Evolutionary conservation across 2,329 filamentous ascomycete genomes (phyloP), one percentile per base, ranked within the genome.

Genomic region (Tolypocladium tundrense): DNA sequence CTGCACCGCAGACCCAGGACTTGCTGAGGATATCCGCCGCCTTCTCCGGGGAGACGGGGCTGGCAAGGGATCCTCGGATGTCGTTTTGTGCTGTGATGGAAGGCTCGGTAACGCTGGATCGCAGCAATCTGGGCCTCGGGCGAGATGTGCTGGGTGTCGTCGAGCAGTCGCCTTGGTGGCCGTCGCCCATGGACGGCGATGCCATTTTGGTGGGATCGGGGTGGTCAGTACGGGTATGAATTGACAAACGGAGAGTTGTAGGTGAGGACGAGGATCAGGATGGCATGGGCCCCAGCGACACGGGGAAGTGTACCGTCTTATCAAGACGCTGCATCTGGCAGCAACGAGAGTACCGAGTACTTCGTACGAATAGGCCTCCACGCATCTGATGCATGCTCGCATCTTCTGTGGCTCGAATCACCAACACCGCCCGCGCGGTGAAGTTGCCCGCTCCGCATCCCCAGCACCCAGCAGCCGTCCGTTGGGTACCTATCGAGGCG

Each of bases 11-110:
- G 59, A 78, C 72, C 51, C 78, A 81, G 53, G 85, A 76, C 56
- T 79, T 76, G 65, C 71, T 82, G 56, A 85, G 74, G 27, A 85
- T 68, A 55, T 83, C 80, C 4, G 81, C 75, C 21, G 82, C 82
- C 60, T 78, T 73, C 31, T 79, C 77, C 35, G 74, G 74, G 13
- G 77, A 74, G 60, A 78, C 75, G 2, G 79, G 73, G 55, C 71
- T 77, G 16, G 78, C 77, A 51, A 83, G 70, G 43, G 82, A 74
- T 57, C 78, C 77, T 56, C 77, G 73, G 60, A 77, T 80, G 40
- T 77, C 77, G 62, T 79, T 82, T 39, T 80, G 81, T 5, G 79
- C 76, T 14, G 80, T 84, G 62, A 85, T 78, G 35, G 80, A 82
- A 4, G 82, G 81, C 60, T 81, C 81, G 13, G 82, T 85, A 39